A percentile compares a stretch with the other conserved stretches of the same genome.
Evolutionary conservation across 148 eudicot species (phyloP).

Genomic region (Chenopodium berlandieri): DNA sequence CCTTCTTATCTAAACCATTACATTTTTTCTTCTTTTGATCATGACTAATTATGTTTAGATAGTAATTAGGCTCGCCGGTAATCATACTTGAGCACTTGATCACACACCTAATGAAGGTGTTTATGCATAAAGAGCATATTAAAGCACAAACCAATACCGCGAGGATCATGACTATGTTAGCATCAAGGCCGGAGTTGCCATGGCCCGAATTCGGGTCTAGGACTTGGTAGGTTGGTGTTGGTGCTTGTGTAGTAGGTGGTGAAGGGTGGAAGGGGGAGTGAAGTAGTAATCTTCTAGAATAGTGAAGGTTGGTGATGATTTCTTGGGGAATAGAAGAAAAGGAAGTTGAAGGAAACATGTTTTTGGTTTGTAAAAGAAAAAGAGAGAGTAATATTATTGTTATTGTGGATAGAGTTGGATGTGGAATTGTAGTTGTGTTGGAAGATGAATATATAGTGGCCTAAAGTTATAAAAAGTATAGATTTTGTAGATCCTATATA

Average conservation of each 20-base stretch:
- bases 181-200: constrained; percentile 12
- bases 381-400: not conserved
- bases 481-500: not conserved
- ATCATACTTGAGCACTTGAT: constrained; percentile 28
- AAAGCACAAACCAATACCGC: constrained; percentile 29
- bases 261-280: constrained; percentile 16
- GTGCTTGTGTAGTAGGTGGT: constrained; percentile 19
- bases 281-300: constrained; percentile 27
- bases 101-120: constrained; percentile 29
- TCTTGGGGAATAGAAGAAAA: constrained; percentile 14
- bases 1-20: constrained; percentile 45
- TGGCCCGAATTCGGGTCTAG: constrained; percentile 16
- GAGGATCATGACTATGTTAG: constrained; percentile 28
- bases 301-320: constrained; percentile 18
- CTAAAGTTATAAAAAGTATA: not conserved
- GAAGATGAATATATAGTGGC: constrained; percentile 17
- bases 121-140: constrained; percentile 29
- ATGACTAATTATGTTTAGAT: constrained; percentile 20
- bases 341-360: constrained; percentile 17
- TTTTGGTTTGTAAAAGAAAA: not conserved
- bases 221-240: constrained; percentile 22
- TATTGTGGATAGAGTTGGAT: constrained; percentile 10
- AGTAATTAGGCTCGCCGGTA: constrained; percentile 20
- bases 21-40: not conserved
- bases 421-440: constrained; percentile 8